Conservation (phyloP, 169 alveolate genomes). For the Neospora caninum region DNA sequence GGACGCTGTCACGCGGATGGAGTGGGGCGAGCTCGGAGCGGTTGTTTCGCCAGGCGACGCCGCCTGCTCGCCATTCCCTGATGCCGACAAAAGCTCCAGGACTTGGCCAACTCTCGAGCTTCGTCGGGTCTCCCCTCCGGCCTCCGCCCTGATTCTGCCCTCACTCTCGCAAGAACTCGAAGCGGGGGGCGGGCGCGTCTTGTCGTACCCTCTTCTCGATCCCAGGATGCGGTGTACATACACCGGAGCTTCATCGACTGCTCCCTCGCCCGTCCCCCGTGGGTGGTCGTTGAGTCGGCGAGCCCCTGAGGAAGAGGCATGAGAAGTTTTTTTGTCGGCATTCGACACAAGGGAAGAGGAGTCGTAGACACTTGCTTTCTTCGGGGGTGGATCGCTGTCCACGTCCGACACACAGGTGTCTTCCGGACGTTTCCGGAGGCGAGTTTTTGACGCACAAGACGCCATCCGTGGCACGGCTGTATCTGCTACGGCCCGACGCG, state of each 20-base stretch:
- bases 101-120: no score
- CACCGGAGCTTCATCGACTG: not conserved
- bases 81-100: no score
- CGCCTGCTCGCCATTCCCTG: no score
- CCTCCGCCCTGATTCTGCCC: not conserved
- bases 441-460: not conserved
- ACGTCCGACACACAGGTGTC: not conserved
- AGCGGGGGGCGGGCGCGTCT: not conserved
- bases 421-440: constrained; percentile 1
- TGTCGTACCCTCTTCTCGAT: not conserved
- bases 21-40: no score
- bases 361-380: not conserved
- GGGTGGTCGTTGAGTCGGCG: not conserved
- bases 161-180: not conserved
- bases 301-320: no score
- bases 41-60: no score
- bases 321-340: not conserved
- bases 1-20: no score
- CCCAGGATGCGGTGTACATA: constrained; percentile 2
- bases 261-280: not conserved
- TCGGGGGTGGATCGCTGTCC: not conserved
- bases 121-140: not conserved
- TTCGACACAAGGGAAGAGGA: not conserved
- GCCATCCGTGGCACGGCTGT: not conserved
- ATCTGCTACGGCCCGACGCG: not conserved